Base-by-base conservation (phyloP, 352 stramenopile genomes). In the Blastocystis sp. region DNA sequence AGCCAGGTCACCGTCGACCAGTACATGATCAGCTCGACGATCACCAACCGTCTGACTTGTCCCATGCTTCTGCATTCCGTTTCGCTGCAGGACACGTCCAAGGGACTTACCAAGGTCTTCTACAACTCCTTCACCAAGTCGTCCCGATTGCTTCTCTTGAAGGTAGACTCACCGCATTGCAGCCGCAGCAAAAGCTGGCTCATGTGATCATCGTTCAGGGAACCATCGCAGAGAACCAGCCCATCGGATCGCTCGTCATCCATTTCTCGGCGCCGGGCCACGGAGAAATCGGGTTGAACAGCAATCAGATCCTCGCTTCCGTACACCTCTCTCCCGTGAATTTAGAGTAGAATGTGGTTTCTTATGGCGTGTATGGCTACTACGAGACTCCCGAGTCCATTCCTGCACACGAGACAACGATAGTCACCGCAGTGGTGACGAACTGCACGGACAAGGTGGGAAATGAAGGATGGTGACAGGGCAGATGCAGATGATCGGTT, bases 401-500 rank as follows among this genome's bases (percentile, higher is more conserved):
- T 38, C 24, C 46, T 11, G 18, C 9, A 4, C 42, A 57, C 9
- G 4, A 78, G 38, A 48, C 49, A n/a, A 57, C 46, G 57, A 34
- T 27, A 7, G 36, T 78, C n/a, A 21, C 16, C 9, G 67, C 49
- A 16, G 67, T 78, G 4, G 34, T 78, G 36, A 61, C 48, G 38
- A 78, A 78, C 27, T 18, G n/a, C 14, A 57, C 67, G 4, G 49
- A 78, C 49, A 38, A 34, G 44, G 67, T 78, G 57, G 11, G 11
- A 4, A 16, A 9, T 36, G 24, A 0, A 4, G 9, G 46, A 8
- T 42, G 16, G 11, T 14, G 27, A 2, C 11, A 4, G 38, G 11
- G 2, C 36, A 78, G 67, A 61, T 78, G 21, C 67, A 78, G 51
- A 29, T 78, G 67, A 21, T 78, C 16, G 57, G 42, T 61, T 44